Conservation (phyloP, 805 yeast species). For the Pachysolen tannophilus region DNA sequence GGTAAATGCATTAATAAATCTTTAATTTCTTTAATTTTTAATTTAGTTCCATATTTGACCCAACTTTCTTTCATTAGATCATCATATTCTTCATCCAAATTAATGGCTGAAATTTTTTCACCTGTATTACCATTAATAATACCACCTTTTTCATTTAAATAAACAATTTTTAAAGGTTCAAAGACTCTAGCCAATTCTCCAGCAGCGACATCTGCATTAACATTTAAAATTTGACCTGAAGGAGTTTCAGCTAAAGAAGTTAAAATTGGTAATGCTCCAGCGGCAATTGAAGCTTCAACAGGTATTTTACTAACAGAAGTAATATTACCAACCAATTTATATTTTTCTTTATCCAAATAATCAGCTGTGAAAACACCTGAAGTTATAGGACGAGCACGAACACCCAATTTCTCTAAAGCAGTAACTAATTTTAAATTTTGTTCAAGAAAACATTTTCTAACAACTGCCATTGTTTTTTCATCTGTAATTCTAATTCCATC, state of each 20-base stretch:
- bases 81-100: conserved; percentile 94
- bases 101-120: conserved; percentile 82
- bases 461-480: conserved; percentile 90
- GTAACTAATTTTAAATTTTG: conserved; percentile 93
- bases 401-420: conserved; percentile 94
- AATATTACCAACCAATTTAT: conserved; percentile 88
- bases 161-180: conserved; percentile 95
- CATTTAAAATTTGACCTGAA: conserved; percentile 93
- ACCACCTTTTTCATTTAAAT: conserved; percentile 96
- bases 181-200: conserved; percentile 95
- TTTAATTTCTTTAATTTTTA: conserved; percentile 93
- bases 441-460: conserved; percentile 89
- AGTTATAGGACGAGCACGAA: conserved; percentile 96
- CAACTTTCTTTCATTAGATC: conserved; percentile 85
- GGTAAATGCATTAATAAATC: conserved; percentile 92
- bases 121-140: conserved; percentile 87
- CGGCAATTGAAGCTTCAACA: conserved; percentile 88
- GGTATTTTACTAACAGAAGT: conserved; percentile 80
- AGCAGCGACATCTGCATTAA: conserved; percentile 98
- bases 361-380: conserved; percentile 96
- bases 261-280: conserved; percentile 94
- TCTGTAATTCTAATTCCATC: conserved; percentile 97
- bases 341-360: conserved; percentile 82
- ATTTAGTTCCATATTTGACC: conserved; percentile 98
- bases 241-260: conserved; percentile 96